Conservation (phyloP, 2,329 filamentous ascomycete genomes). For the Sporothrix dimorphospora region DNA sequence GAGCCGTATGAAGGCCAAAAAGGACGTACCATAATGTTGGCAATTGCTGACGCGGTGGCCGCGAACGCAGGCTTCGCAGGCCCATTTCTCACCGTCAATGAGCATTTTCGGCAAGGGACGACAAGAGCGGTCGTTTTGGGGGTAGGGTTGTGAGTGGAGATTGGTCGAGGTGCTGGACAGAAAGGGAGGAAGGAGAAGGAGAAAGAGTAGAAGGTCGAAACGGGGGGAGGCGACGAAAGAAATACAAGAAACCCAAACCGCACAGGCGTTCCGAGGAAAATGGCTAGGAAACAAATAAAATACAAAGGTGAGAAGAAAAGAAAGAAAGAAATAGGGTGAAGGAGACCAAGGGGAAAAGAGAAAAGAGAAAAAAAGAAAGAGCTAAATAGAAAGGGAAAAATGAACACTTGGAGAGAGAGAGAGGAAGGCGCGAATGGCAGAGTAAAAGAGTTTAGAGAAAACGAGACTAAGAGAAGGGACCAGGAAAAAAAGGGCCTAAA, state of each 20-base stretch:
- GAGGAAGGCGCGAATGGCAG: conserved; percentile 13
- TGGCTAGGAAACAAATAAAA: conserved; percentile 2
- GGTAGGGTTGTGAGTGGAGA: conserved; percentile 28
- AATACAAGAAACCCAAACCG: conserved; percentile 10
- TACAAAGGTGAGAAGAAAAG: background rate
- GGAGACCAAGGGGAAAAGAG: conserved; percentile 17
- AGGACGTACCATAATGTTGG: conserved; percentile 83
- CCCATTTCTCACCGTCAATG: conserved; percentile 95
- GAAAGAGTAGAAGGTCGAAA: background rate
- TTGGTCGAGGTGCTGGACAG: conserved; percentile 16
- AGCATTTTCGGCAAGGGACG: conserved; percentile 59
- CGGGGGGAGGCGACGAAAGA: conserved; percentile 18
- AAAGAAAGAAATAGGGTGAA: background rate
- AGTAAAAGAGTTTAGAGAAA: conserved; percentile 23
- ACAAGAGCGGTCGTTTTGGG: conserved; percentile 11
- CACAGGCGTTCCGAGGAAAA: background rate
- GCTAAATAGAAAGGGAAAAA: conserved; percentile 9
- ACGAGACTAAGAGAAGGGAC: conserved; percentile 3
- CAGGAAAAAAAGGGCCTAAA: conserved; percentile 20
- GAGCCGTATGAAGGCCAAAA: background rate
- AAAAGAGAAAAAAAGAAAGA: conserved; percentile 18
- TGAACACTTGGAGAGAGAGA: background rate
- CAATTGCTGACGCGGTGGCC: conserved; percentile 99
- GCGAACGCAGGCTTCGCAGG: conserved; percentile 96
- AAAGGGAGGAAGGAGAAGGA: conserved; percentile 8